These are phyloP conservation scores for Podaxis sp. DNA, from an alignment of 768 basidiomycete species.

Conservation along the genomic window DNA sequence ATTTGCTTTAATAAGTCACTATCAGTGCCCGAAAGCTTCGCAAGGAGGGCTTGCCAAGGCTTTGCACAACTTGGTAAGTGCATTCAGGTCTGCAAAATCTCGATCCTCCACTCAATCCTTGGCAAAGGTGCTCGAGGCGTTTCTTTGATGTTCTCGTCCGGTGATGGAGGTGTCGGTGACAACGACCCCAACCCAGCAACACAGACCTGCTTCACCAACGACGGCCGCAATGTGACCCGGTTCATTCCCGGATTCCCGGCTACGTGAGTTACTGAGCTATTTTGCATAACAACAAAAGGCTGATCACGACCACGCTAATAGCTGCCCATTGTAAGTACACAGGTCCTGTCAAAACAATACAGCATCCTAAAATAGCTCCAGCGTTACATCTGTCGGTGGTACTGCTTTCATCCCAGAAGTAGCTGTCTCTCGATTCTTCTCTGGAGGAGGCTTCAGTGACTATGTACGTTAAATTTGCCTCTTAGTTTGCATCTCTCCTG, in stretches of 20 bases:
- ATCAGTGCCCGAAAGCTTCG: conserved; percentile 54
- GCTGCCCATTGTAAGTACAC: conserved; percentile 47
- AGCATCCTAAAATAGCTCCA: conserved; percentile 22
- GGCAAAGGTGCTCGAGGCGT: conserved; percentile 58
- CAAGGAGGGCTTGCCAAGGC: conserved; percentile 49
- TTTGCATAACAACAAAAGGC: conserved; percentile 27
- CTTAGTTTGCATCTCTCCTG: not conserved
- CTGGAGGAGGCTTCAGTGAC: conserved; percentile 75
- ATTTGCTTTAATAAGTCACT: not conserved
- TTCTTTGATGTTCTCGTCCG: conserved; percentile 60
- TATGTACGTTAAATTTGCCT: conserved; percentile 39
- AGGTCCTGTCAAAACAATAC: not conserved
- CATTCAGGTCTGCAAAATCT: not conserved
- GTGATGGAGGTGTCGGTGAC: conserved; percentile 69
- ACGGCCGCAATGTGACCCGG: conserved; percentile 47
- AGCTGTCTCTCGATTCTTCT: conserved; percentile 51
- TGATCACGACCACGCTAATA: conserved; percentile 8
- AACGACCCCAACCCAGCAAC: conserved; percentile 48
- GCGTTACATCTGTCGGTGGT: conserved; percentile 71
- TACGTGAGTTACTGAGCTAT: conserved; percentile 30
- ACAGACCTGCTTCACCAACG: conserved; percentile 56
- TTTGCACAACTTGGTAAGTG: conserved; percentile 61
- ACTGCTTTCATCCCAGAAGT: conserved; percentile 54
- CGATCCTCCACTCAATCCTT: not conserved
- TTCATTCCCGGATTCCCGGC: conserved; percentile 66